A percentile compares a stretch with the other conserved stretches of the same genome.
These are phyloP conservation scores for Ceratocystis albifundus DNA, from an alignment of 2,329 filamentous ascomycete genomes.

Conservation along the genomic window DNA sequence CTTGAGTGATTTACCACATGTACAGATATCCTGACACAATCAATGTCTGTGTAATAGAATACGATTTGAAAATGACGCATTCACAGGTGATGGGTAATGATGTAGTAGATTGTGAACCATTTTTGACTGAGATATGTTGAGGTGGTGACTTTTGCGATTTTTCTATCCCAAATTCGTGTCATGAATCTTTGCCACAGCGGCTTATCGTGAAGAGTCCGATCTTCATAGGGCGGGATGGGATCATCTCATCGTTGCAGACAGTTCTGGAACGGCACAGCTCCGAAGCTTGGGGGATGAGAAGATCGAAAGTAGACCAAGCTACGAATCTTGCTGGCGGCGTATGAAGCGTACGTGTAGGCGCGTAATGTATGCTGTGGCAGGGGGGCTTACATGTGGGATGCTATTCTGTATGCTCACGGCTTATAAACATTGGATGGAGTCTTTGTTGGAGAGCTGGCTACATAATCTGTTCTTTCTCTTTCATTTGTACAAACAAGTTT, in stretches of 20 bases:
- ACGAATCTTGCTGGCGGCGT: background rate
- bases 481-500: background rate
- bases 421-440: background rate
- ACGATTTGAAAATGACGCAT: background rate
- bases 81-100: background rate
- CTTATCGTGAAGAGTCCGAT: too few species aligned
- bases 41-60: background rate
- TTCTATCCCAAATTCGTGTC: too few species aligned
- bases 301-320: background rate
- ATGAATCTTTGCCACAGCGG: too few species aligned
- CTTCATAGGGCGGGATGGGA: background rate
- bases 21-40: too few species aligned
- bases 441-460: background rate
- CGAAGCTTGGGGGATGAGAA: background rate
- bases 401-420: background rate
- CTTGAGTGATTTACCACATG: background rate
- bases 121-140: too few species aligned
- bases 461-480: background rate
- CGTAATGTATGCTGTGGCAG: too few species aligned
- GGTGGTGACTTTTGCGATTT: too few species aligned
- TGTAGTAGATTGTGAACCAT: background rate
- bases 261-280: background rate
- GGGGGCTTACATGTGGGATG: too few species aligned
- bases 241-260: background rate
- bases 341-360: too few species aligned